Conservation (phyloP, 2,329 filamentous ascomycete genomes). For the Tolypocladium guangdongense region DNA sequence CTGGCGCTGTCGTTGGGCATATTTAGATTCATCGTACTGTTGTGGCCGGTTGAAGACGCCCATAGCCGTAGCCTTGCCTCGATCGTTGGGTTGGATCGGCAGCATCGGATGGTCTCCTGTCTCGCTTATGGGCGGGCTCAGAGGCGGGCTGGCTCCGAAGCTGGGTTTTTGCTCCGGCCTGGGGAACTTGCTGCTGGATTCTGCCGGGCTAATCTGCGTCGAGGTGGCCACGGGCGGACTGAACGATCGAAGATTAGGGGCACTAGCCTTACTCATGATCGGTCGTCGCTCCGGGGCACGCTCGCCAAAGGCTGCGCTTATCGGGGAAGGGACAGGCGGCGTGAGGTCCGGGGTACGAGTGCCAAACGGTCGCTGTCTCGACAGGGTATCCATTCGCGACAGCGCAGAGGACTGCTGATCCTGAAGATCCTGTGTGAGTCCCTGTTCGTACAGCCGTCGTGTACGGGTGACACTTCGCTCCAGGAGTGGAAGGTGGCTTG, state of each 20-base stretch:
- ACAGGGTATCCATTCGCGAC: constrained; percentile 69
- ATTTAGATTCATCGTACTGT: constrained; percentile 77
- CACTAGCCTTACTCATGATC: constrained; percentile 47
- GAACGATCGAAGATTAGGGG: constrained; percentile 54
- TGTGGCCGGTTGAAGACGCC: constrained; percentile 59
- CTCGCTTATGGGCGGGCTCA: constrained; percentile 56
- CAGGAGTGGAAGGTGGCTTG: constrained; percentile 28
- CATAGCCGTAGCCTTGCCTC: constrained; percentile 68
- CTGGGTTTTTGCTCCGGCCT: constrained; percentile 19
- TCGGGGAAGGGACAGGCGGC: constrained; percentile 34
- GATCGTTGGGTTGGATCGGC: constrained; percentile 62
- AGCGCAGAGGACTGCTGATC: constrained; percentile 70
- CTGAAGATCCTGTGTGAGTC: constrained; percentile 66
- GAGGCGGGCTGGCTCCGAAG: constrained; percentile 24
- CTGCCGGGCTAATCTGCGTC: constrained; percentile 25
- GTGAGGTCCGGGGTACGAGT: constrained; percentile 39
- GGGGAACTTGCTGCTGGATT: constrained; percentile 25
- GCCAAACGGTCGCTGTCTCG: constrained; percentile 45
- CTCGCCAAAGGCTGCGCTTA: constrained; percentile 30
- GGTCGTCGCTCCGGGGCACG: constrained; percentile 34
- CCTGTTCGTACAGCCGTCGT: constrained; percentile 72
- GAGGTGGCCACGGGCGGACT: constrained; percentile 35
- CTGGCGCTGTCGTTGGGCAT: constrained; percentile 69
- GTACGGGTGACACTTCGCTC: constrained; percentile 61
- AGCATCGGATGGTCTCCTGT: constrained; percentile 55